Percentiles rank a stretch among this genome's conserved stretches.
These are phyloP conservation scores for Nectriaceae sp. DNA, from an alignment of 2,329 filamentous ascomycete species.

Conservation along the genomic window DNA sequence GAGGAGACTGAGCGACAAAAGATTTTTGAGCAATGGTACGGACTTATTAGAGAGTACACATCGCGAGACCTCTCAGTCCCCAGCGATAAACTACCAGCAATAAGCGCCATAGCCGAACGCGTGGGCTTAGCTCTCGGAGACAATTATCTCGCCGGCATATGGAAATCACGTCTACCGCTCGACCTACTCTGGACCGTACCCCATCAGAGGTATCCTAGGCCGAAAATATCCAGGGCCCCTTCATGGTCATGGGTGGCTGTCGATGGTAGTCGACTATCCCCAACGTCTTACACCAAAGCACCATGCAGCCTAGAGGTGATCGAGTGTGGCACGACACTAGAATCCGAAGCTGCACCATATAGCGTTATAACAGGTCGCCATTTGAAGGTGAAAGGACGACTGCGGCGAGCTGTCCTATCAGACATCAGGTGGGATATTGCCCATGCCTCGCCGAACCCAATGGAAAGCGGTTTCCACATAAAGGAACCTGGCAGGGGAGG, in stretches of 20 bases:
- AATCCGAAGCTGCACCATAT: not conserved
- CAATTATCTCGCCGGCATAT: not conserved
- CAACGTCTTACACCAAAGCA: not conserved
- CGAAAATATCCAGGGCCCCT: not conserved
- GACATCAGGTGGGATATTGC: not conserved
- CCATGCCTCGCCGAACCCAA: too few relatives aligned
- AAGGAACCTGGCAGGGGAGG: not conserved
- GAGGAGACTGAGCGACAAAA: too few relatives aligned
- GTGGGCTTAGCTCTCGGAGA: not conserved
- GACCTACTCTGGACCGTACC: not conserved
- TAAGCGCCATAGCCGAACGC: not conserved
- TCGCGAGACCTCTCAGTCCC: not conserved
- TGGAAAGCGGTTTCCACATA: not conserved
- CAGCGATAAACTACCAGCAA: not conserved
- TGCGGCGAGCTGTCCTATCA: not conserved
- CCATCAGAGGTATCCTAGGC: not conserved
- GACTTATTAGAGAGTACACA: not conserved
- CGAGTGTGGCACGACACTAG: not conserved
- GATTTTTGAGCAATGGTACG: not conserved
- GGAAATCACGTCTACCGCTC: not conserved
- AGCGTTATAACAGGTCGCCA: not conserved
- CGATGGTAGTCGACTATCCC: not conserved
- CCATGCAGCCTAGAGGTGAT: not conserved
- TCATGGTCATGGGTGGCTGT: not conserved
- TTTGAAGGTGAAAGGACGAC: not conserved